phyloP scores from a whole-genome alignment of 352 stramenopile species.

The Stramenopiles sp. region DNA sequence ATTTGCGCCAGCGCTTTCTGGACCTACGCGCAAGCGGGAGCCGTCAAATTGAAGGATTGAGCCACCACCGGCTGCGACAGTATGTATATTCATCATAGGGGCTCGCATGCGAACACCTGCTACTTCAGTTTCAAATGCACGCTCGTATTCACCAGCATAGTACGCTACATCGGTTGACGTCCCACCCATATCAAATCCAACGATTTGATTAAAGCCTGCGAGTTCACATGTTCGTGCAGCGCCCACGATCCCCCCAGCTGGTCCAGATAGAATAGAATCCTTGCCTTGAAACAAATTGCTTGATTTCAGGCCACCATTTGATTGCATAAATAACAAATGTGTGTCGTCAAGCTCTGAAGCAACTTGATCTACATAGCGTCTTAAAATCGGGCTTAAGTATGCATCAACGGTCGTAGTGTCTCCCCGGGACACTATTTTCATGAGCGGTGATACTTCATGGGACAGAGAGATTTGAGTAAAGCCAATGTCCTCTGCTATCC shows the following conservation, averaged over 20 bases:
- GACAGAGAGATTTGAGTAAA: slow-evolving; percentile 77
- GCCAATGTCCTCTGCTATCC: slow-evolving; percentile 64
- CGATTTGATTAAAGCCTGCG: slow-evolving; percentile 36
- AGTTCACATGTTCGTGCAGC: slow-evolving; percentile 77
- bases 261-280: slow-evolving; percentile 72
- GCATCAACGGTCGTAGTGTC: slow-evolving; percentile 89
- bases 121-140: slow-evolving; percentile 93
- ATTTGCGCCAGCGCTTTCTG: slow-evolving; percentile 85
- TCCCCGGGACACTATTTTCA: slow-evolving; percentile 84
- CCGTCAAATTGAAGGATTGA: slow-evolving; percentile 86
- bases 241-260: slow-evolving; percentile 79
- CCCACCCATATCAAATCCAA: slow-evolving; percentile 98
- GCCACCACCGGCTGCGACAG: slow-evolving; percentile 85
- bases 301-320: slow-evolving; percentile 83
- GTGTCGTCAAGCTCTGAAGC: slow-evolving; percentile 77
- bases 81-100: slow-evolving; percentile 96
- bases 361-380: slow-evolving; percentile 86
- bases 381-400: slow-evolving; percentile 95
- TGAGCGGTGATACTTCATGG: slow-evolving; percentile 87
- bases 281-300: slow-evolving; percentile 78
- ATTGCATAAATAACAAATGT: slow-evolving; percentile 94
- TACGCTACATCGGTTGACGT: slow-evolving; percentile 92
- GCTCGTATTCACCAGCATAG: slow-evolving; percentile 86
- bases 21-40: slow-evolving; percentile 89
- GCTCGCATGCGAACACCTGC: slow-evolving; percentile 89